Percentiles rank a stretch among this genome's conserved stretches.
phyloP scores from a whole-genome alignment of 306 rosid species.

The Echinosophora koreensis region DNA sequence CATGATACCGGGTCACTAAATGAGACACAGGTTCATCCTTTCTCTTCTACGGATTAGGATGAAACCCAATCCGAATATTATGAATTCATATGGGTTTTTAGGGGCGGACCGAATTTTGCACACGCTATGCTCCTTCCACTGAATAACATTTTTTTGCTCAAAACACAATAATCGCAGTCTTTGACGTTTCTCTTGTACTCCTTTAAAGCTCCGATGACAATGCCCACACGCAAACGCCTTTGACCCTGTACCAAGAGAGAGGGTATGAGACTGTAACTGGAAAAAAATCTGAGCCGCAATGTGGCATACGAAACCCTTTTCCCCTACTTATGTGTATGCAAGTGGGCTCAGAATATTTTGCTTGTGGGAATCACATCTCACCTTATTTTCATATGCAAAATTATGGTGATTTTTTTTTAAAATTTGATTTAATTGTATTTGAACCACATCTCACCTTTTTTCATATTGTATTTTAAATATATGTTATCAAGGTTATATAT shows the following conservation, averaged over 20 bases:
- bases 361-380: conserved; percentile 62
- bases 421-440: no score
- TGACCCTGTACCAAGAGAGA: conserved; percentile 62
- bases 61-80: no score
- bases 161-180: conserved; percentile 77
- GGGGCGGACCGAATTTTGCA: no score
- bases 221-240: conserved; percentile 89
- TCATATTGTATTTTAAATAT: no score
- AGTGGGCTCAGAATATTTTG: conserved; percentile 53
- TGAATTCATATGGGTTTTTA: no score
- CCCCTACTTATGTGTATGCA: conserved; percentile 22
- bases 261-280: not conserved
- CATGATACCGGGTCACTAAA: no score
- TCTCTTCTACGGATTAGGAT: no score
- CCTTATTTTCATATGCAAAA: not conserved
- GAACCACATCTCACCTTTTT: no score
- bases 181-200: conserved; percentile 69
- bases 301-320: conserved; percentile 64
- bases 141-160: conserved; percentile 56
- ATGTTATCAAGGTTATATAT: no score
- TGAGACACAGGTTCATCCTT: no score
- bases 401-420: no score
- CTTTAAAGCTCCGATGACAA: conserved; percentile 53
- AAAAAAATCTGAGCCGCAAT: conserved; percentile 72
- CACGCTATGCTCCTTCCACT: not conserved